Evolutionary conservation across 768 basidiomycete genomes (phyloP), one percentile per base, ranked within the genome.

Genomic region (Zangia roseola): DNA sequence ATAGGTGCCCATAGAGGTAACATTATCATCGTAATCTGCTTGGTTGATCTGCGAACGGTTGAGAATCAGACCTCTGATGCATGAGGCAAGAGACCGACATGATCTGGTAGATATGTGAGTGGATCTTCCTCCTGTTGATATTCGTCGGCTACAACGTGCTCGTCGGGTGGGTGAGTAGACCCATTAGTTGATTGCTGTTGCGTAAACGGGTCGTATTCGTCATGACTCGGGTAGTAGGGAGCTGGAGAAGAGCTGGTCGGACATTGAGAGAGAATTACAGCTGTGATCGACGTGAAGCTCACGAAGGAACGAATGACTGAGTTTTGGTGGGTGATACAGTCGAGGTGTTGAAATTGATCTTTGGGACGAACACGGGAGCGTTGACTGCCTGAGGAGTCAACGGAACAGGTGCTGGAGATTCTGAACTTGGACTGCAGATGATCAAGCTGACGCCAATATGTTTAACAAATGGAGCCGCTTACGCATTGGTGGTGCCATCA

Each of bases 321-420:
- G 67, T 53, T 33, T 63, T 12, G 17, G 53, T 40, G 2, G 59
- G 56, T 7, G 61, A 59, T 12, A 46, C n/a, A n/a, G 48, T 12
- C 8, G 47, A 4, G 4, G 59, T 42, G 23, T 40, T 88, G 13
- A 88, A 87, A 23, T 67, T 55, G 49, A 62, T 71, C 64, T 88
- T 91, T 17, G 91, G 90, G 19, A 93, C 81, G 53, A 93, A 93
- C 36, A 92, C 82, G 30, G 91, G 88, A 1, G 90, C 90, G 63
- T 91, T 88, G 45, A 90, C 78, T 4, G 87, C 86, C 54, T 86
- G 80, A 37, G 84, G 76, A 3, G 81, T 76, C 68, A 76, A 61
- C 13, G 74, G 53, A 10, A 67, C 59, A 42, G 72, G 63, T 34
- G 62, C 58, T 25, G 80, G 77, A 17, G 79, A 76, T 37, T 77